Evolutionary conservation across 2,329 filamentous ascomycete species (phyloP).

Genomic region (Rhynchosporium secalis): DNA sequence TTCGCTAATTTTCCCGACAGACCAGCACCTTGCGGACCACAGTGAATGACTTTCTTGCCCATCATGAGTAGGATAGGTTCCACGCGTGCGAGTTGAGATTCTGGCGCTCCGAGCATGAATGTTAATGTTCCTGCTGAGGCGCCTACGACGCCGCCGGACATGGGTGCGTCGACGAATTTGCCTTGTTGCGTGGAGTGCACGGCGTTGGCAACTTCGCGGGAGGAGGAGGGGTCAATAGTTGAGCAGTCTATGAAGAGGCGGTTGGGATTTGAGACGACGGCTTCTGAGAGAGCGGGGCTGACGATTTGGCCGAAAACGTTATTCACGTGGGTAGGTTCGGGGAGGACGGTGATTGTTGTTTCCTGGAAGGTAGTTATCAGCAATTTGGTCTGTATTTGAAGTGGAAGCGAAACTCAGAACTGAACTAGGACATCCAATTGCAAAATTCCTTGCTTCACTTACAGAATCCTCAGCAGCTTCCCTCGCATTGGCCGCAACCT

Average conservation of each 20-base stretch:
- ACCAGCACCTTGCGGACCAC: conserved; percentile 81
- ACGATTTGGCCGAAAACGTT: conserved; percentile 79
- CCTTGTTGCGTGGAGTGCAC: conserved; percentile 68
- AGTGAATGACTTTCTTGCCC: conserved; percentile 83
- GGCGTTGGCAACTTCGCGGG: conserved; percentile 70
- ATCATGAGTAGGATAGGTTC: conserved; percentile 74
- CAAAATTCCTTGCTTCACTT: conserved; percentile 41
- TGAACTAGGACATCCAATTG: neutral
- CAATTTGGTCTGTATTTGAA: conserved; percentile 56
- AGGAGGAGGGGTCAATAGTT: conserved; percentile 90
- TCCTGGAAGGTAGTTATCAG: conserved; percentile 57
- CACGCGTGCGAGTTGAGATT: conserved; percentile 60
- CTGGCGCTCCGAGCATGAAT: conserved; percentile 85
- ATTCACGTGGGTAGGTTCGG: conserved; percentile 85
- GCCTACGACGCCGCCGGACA: conserved; percentile 94
- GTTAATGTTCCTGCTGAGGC: conserved; percentile 84
- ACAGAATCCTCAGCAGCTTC: conserved; percentile 53
- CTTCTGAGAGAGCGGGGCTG: conserved; percentile 52
- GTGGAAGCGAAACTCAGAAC: conserved; percentile 19
- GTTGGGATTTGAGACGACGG: conserved; percentile 51
- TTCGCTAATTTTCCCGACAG: conserved; percentile 93
- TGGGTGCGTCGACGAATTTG: conserved; percentile 88
- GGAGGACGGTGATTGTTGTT: conserved; percentile 83
- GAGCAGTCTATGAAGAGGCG: conserved; percentile 94
- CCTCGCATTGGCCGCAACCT: conserved; percentile 56